phyloP scores from a whole-genome alignment of 179 eudicot genomes.

The Heliamphora pulchella region DNA sequence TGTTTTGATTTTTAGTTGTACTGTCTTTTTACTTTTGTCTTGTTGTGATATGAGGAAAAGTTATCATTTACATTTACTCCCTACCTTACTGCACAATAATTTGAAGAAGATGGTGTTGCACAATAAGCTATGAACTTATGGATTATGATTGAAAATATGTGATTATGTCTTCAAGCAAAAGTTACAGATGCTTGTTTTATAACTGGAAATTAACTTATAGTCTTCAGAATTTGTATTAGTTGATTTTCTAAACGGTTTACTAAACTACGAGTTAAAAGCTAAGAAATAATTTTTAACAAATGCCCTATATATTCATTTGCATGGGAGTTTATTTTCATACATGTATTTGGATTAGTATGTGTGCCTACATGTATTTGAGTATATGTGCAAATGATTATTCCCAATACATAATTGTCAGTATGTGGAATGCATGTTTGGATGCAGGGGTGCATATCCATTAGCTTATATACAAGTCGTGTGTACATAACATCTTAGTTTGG shows the following conservation, averaged over 20 bases:
- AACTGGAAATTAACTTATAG: too few relatives aligned
- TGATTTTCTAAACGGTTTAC: too few relatives aligned
- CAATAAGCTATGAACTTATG: too few relatives aligned
- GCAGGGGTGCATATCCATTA: neutral
- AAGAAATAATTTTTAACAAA: too few relatives aligned
- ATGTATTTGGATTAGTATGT: slow-evolving; percentile 11
- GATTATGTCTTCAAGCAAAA: too few relatives aligned
- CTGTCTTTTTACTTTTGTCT: neutral
- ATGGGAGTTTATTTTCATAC: slow-evolving; percentile 12
- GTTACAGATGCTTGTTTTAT: too few relatives aligned
- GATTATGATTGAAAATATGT: too few relatives aligned
- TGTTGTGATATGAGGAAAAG: neutral
- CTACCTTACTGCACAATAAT: neutral
- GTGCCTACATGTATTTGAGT: too few relatives aligned
- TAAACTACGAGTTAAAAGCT: too few relatives aligned
- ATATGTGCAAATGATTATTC: neutral
- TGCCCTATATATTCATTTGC: neutral
- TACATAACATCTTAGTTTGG: neutral
- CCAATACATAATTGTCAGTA: neutral
- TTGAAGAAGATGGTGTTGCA: neutral
- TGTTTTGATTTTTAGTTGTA: neutral
- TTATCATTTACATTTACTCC: neutral
- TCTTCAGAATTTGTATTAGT: too few relatives aligned
- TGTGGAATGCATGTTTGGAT: neutral
- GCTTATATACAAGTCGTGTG: neutral